Conservation (phyloP, 73 alveolate species). For the Paramecium biaurelia region DNA sequence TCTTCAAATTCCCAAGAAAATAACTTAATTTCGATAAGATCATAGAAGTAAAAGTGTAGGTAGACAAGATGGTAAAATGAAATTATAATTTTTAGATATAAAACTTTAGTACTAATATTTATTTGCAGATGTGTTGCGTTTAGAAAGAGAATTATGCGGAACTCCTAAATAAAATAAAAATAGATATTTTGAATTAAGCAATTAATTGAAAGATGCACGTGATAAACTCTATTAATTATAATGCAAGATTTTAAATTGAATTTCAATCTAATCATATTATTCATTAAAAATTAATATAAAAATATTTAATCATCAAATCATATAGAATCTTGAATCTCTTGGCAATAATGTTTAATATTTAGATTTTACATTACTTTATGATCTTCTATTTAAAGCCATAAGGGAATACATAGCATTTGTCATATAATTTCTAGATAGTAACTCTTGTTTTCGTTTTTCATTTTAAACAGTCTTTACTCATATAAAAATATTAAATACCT, state of each 20-base stretch:
- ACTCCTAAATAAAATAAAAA: constrained; percentile 17
- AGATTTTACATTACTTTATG: neutral
- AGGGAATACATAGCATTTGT: constrained; percentile 9
- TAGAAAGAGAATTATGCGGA: constrained; percentile 29
- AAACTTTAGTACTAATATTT: neutral
- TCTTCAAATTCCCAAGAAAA: neutral
- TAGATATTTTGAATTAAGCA: neutral
- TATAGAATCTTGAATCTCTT: constrained; percentile 7
- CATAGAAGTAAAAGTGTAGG: constrained; percentile 4
- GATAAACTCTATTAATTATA: neutral
- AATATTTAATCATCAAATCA: neutral
- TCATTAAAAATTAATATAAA: neutral
- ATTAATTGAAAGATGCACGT: neutral
- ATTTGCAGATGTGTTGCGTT: constrained; percentile 6
- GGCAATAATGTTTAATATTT: neutral
- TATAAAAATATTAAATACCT: neutral
- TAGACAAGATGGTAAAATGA: neutral
- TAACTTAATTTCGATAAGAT: neutral
- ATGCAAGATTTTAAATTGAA: neutral
- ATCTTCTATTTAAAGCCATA: neutral
- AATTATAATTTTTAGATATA: neutral
- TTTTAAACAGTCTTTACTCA: neutral
- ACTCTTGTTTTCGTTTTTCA: neutral
- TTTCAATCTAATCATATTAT: neutral
- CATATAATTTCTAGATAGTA: neutral